phyloP scores from a whole-genome alignment of 441 rosid genomes.

The Aquilaria agallochum region DNA sequence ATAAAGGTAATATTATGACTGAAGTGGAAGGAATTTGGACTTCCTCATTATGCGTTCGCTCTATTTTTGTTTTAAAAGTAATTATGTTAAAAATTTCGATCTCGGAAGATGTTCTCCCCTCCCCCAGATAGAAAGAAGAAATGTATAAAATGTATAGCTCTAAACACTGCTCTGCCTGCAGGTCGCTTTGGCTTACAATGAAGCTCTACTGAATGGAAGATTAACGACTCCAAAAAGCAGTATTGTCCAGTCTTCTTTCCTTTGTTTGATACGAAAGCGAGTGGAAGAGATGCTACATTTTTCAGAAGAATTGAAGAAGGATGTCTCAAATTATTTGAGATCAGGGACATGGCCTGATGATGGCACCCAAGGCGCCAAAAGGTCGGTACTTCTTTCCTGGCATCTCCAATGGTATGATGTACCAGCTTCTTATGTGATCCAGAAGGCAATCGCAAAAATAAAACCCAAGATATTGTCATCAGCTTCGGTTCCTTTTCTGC shows the following conservation, averaged over 20 bases:
- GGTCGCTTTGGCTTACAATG: constrained; percentile 80
- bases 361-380: constrained; percentile 30
- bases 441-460: constrained; percentile 43
- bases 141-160: neutral
- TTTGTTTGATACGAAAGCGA: constrained; percentile 65
- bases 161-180: constrained; percentile 23
- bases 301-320: constrained; percentile 35
- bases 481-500: constrained; percentile 53
- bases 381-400: constrained; percentile 62
- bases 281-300: constrained; percentile 59
- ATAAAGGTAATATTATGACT: constrained; percentile 58
- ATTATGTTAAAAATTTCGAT: constrained; percentile 1
- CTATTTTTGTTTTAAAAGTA: neutral
- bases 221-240: constrained; percentile 56
- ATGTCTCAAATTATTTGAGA: constrained; percentile 45
- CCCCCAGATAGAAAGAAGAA: neutral
- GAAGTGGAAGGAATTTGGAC: neutral
- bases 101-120: neutral
- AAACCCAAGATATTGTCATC: constrained; percentile 38
- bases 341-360: constrained; percentile 58
- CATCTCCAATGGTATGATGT: constrained; percentile 80
- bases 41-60: neutral
- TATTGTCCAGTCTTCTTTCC: constrained; percentile 66
- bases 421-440: constrained; percentile 55
- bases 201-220: constrained; percentile 73